These are phyloP conservation scores for Ramaria sp. DNA, from an alignment of 768 basidiomycete species.

Conservation along the genomic window DNA sequence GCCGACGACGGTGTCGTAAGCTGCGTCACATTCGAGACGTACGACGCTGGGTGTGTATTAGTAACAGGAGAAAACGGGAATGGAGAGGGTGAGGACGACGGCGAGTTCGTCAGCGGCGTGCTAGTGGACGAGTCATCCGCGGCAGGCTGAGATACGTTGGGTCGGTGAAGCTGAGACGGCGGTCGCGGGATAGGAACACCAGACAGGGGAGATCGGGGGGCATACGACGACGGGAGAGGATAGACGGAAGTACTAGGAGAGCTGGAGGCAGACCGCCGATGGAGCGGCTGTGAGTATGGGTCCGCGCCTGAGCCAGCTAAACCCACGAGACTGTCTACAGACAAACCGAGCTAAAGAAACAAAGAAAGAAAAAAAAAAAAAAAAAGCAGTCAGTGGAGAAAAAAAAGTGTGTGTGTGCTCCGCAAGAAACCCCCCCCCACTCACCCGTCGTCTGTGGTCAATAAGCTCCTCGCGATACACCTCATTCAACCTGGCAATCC, in stretches of 20 bases:
- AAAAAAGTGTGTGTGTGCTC: no score
- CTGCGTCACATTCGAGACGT: slow-evolving; percentile 47
- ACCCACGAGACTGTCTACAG: slow-evolving; percentile 73
- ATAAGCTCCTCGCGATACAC: slow-evolving; percentile 79
- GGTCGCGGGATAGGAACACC: slow-evolving; percentile 72
- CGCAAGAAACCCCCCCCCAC: no score
- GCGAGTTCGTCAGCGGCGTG: slow-evolving; percentile 55
- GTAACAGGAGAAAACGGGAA: slow-evolving; percentile 55
- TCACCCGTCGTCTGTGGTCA: slow-evolving; percentile 61
- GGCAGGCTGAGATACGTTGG: slow-evolving; percentile 24
- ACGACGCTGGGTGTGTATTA: slow-evolving; percentile 43
- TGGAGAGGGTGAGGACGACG: slow-evolving; percentile 54
- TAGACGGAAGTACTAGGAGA: slow-evolving; percentile 28
- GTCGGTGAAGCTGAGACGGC: slow-evolving; percentile 50
- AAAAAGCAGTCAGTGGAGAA: background rate
- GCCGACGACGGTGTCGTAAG: slow-evolving; percentile 69
- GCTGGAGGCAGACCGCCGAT: slow-evolving; percentile 40
- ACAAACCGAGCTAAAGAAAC: slow-evolving; percentile 48
- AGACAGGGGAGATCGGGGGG: slow-evolving; percentile 24
- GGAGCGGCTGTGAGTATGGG: slow-evolving; percentile 61
- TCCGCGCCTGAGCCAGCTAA: slow-evolving; percentile 41
- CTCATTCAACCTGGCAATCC: slow-evolving; percentile 66
- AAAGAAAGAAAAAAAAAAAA: slow-evolving; percentile 7
- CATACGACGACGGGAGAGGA: slow-evolving; percentile 34
- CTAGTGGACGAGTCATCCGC: slow-evolving; percentile 30